These are phyloP conservation scores for Tricholoma matsutake DNA, from an alignment of 768 basidiomycete species.

Conservation along the genomic window DNA sequence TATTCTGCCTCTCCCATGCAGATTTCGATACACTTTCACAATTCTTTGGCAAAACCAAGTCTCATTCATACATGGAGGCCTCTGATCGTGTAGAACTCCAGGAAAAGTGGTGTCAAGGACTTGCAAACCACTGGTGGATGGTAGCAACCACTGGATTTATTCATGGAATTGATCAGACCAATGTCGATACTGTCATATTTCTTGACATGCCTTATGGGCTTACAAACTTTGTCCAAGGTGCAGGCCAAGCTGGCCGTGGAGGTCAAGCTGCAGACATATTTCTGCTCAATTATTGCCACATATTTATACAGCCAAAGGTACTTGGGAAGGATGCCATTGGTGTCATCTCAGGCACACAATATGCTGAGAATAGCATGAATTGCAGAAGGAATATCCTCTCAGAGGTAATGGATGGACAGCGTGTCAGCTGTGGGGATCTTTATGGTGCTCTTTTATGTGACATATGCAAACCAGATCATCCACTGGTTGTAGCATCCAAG, in stretches of 20 bases:
- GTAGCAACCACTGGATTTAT: conserved; percentile 17
- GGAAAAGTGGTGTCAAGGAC: neutral
- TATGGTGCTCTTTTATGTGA: neutral
- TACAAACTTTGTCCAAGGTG: conserved; percentile 18
- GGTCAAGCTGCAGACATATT: conserved; percentile 1
- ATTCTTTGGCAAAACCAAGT: neutral
- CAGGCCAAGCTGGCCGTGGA: conserved; percentile 16
- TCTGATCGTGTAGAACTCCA: too few species aligned
- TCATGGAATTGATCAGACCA: conserved; percentile 19
- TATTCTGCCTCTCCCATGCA: neutral
- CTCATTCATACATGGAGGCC: too few species aligned
- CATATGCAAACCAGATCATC: neutral
- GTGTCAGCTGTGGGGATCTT: neutral
- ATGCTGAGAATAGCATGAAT: neutral
- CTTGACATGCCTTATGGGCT: too few species aligned
- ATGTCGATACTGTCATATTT: conserved; percentile 16
- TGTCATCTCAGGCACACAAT: neutral
- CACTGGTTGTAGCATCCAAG: neutral
- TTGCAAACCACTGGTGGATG: conserved; percentile 20
- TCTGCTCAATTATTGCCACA: neutral
- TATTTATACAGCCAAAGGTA: neutral
- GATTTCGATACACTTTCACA: neutral
- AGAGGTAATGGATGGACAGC: neutral
- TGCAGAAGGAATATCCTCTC: neutral
- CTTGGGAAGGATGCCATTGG: neutral